These are phyloP conservation scores for Lagenidium sp. DNA, from an alignment of 352 stramenopile species.

Conservation along the genomic window DNA sequence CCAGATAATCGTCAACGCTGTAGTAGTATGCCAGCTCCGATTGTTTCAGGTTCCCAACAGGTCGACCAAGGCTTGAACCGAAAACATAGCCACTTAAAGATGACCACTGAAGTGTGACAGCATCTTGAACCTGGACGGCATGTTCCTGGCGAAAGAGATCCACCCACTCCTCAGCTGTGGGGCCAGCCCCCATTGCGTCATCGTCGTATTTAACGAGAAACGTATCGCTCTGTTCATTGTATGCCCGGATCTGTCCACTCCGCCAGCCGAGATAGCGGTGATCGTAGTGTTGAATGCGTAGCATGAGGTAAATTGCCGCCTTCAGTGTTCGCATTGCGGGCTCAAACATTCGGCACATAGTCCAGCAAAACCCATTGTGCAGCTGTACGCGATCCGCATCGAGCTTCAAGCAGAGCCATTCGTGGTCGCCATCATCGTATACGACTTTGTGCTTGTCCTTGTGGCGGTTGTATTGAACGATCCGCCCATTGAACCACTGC, in stretches of 20 bases:
- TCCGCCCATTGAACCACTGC: conserved; percentile 55
- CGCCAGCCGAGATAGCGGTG: conserved; percentile 35
- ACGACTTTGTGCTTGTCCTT: conserved; percentile 63
- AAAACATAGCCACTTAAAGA: conserved; percentile 70
- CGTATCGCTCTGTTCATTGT: conserved; percentile 36
- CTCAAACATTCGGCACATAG: conserved; percentile 59
- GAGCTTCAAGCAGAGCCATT: conserved; percentile 43
- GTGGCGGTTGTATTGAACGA: conserved; percentile 42
- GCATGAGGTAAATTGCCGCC: conserved; percentile 35
- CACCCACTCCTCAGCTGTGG: conserved; percentile 34
- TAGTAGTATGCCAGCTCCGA: conserved; percentile 27
- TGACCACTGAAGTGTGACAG: conserved; percentile 41
- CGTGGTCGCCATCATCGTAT: conserved; percentile 72
- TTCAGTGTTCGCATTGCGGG: conserved; percentile 35
- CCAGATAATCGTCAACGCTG: conserved; percentile 53
- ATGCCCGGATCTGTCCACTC: conserved; percentile 32
- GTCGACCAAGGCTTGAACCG: conserved; percentile 27
- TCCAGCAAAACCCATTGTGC: conserved; percentile 64
- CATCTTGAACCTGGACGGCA: conserved; percentile 53
- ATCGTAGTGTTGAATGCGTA: conserved; percentile 50
- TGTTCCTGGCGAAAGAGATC: conserved; percentile 51
- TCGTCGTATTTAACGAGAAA: conserved; percentile 53
- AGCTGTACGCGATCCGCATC: conserved; percentile 47
- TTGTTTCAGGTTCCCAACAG: conserved; percentile 16
- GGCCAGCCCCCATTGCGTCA: background rate